Evolutionary conservation across 2,329 filamentous ascomycete species (phyloP).

Genomic region (Scedosporium apiospermum): DNA sequence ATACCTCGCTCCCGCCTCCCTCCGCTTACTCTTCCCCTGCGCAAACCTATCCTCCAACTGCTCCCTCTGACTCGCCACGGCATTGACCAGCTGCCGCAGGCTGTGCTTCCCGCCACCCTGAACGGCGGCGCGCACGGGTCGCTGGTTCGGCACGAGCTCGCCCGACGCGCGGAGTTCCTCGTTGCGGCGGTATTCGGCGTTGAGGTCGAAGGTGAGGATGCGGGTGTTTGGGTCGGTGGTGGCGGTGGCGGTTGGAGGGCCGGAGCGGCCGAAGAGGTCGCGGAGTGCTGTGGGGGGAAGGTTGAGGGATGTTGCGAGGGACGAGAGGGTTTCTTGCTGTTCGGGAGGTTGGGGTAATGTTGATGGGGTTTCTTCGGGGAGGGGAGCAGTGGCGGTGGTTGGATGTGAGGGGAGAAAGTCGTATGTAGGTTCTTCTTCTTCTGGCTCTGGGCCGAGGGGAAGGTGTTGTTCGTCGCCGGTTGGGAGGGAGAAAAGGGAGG

Average conservation of each 20-base stretch:
- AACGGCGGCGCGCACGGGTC: slow-evolving; percentile 72
- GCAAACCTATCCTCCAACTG: slow-evolving; percentile 90
- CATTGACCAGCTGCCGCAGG: slow-evolving; percentile 76
- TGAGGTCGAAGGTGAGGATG: slow-evolving; percentile 81
- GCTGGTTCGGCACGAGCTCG: slow-evolving; percentile 63
- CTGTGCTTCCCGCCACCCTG: slow-evolving; percentile 71
- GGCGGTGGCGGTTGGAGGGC: slow-evolving; percentile 23
- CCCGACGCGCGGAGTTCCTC: slow-evolving; percentile 63
- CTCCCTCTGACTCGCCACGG: slow-evolving; percentile 72
- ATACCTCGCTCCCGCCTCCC: slow-evolving; percentile 73
- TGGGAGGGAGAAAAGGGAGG: slow-evolving; percentile 61
- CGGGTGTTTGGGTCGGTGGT: slow-evolving; percentile 38
- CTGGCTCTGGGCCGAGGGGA: slow-evolving; percentile 8
- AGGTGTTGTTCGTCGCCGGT: slow-evolving; percentile 20
- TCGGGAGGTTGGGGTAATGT: slow-evolving; percentile 6
- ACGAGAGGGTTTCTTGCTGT: slow-evolving; percentile 11
- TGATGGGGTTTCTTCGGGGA: background rate
- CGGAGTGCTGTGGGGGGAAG: slow-evolving; percentile 67
- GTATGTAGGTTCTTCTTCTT: slow-evolving; percentile 27
- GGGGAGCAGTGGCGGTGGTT: slow-evolving; percentile 16
- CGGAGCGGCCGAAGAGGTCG: slow-evolving; percentile 72
- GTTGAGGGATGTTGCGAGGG: slow-evolving; percentile 69
- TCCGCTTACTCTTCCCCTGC: slow-evolving; percentile 65
- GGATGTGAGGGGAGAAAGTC: slow-evolving; percentile 36
- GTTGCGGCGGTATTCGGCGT: slow-evolving; percentile 78